Evolutionary conservation across 768 basidiomycete species (phyloP).

Genomic region (Russula virescens): DNA sequence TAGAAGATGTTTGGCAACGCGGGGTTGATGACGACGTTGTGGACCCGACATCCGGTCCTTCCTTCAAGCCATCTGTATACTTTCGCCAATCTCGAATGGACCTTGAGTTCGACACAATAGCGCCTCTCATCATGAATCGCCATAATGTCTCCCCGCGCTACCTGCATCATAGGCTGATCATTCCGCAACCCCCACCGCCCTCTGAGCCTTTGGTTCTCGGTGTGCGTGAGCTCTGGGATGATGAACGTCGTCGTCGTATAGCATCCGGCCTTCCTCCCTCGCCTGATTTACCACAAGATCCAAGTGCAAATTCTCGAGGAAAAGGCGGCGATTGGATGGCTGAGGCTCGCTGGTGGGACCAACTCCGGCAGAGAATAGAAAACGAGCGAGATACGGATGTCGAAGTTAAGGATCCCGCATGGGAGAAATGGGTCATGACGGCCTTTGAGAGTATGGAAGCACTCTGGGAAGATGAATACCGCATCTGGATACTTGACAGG

Average conservation of each 20-base stretch:
- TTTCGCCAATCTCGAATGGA: conserved; percentile 60
- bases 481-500: conserved; percentile 47
- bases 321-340: conserved; percentile 60
- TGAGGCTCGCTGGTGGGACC: conserved; percentile 72
- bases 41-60: conserved; percentile 32
- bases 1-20: conserved; percentile 61
- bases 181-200: conserved; percentile 48
- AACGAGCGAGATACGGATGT: conserved; percentile 34
- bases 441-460: conserved; percentile 88
- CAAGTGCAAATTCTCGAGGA: conserved; percentile 56
- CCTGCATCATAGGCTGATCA: conserved; percentile 58
- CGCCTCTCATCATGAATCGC: conserved; percentile 86
- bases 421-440: conserved; percentile 78
- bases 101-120: conserved; percentile 79
- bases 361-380: conserved; percentile 58
- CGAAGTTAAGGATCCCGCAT: conserved; percentile 33
- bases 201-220: conserved; percentile 76
- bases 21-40: conserved; percentile 31
- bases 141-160: conserved; percentile 54
- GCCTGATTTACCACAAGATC: conserved; percentile 65
- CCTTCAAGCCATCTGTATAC: conserved; percentile 50
- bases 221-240: conserved; percentile 94
- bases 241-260: conserved; percentile 74
- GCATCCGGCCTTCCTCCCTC: conserved; percentile 65
- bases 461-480: conserved; percentile 66